Base-by-base conservation (phyloP, 495 filamentous ascomycete species). In the Penicillium daleae region DNA sequence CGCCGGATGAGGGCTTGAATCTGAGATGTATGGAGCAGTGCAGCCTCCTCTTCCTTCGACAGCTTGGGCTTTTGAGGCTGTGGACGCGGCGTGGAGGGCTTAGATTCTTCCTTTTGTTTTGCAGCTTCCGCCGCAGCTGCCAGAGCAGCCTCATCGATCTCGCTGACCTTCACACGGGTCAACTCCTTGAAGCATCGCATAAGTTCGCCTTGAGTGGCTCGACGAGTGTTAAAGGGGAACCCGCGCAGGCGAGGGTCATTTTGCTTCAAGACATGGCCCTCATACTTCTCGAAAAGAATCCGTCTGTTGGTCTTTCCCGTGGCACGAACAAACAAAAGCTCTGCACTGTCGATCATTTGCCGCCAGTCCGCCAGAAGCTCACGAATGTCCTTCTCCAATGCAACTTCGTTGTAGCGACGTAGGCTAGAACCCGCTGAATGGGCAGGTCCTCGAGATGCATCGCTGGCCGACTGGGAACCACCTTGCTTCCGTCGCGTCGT, bases 401-500 rank as follows among this genome's bases (percentile, higher is more conserved):
- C 92, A 53, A 88, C 88, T 76, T 99, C 95, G 71, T 99, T 99
- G 76, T 97, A 96, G 24, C 95, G 86, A 78, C 95, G 87, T 42
- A 99, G 73, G 32, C 87, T 90, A 3, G 96, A 89, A 70, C 95
- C 95, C 21, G 95, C 96, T 2, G 96, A 98, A 74, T 99, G 92
- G 7, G 95, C 95, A 29, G 89, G 87, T 5, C 95, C 94, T 68
- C 96, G 97, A 4, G 93, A 86, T 37, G 89, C 86, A 71, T 99
- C 95, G 71, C 90, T 98, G 27, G 95, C 88, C 7, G 92, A 94
- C 74, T 99, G 95, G 33, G 93, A 86, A 15, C 95, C 95, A 78
- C 95, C 95, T 75, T 99, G 95, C 68, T 98, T 99, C 58, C 94
- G 87, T 44, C 95, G 83, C 0, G 95, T 99, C 0, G 95, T 99